Evolutionary conservation across 176 grass and related monocot genomes (phyloP).

Genomic region (Stipa capillata): DNA sequence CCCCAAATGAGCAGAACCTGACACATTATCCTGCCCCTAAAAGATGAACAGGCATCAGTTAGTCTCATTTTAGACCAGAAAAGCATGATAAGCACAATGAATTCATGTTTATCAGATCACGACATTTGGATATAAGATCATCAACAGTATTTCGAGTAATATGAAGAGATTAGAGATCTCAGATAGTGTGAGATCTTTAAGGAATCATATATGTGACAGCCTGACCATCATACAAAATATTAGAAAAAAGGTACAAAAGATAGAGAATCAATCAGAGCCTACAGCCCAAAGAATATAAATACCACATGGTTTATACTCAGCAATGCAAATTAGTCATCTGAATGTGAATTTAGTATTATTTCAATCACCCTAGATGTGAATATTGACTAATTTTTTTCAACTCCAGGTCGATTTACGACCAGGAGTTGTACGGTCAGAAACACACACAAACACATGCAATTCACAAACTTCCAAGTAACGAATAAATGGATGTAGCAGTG

Average conservation of each 20-base stretch:
- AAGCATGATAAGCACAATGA: not conserved
- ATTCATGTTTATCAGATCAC: not conserved
- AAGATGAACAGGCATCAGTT: not conserved
- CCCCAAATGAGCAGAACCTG: conserved; percentile 61
- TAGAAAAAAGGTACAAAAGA: not conserved
- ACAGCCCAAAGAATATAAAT: not conserved
- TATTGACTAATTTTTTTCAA: not conserved
- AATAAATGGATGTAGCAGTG: not conserved
- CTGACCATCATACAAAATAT: not conserved
- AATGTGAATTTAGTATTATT: not conserved
- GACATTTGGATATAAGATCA: not conserved
- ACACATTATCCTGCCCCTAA: conserved; percentile 36
- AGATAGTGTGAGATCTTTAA: not conserved
- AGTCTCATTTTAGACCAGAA: not conserved
- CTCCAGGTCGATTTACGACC: not conserved
- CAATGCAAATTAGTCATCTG: not conserved
- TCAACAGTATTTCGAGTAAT: not conserved
- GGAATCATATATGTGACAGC: not conserved
- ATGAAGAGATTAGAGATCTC: not conserved
- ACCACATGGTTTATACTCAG: not conserved
- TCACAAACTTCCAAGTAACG: not conserved
- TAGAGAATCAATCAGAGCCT: not conserved
- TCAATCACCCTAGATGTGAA: not conserved
- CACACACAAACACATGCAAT: not conserved
- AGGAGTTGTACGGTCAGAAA: not conserved